These are phyloP conservation scores for Antitrichia curtipendula DNA, from an alignment of 225 moss, liverwort and hornwort genomes.

Conservation along the genomic window DNA sequence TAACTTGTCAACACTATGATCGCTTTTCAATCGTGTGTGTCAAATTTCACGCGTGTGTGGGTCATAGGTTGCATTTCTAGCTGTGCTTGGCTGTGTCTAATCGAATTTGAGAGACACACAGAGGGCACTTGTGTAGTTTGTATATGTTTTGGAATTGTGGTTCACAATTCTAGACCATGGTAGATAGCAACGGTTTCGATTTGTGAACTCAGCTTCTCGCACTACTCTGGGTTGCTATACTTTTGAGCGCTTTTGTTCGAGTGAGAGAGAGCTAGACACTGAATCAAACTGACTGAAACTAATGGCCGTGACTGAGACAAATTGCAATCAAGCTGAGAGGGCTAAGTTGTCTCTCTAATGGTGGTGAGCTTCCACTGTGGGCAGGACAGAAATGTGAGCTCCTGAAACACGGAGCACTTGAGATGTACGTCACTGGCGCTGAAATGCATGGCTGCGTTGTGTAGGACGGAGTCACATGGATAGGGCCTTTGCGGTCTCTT, in stretches of 20 bases:
- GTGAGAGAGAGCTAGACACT: no score
- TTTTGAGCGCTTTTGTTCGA: neutral
- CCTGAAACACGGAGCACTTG: neutral
- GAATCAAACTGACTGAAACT: no score
- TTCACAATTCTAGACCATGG: neutral
- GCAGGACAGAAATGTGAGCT: neutral
- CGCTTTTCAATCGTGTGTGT: neutral
- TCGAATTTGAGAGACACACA: no score
- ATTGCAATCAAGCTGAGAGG: neutral
- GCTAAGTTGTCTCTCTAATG: neutral
- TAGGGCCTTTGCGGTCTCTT: constrained; percentile 20
- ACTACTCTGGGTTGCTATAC: neutral
- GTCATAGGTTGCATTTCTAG: neutral
- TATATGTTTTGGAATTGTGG: neutral
- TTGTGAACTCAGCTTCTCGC: neutral
- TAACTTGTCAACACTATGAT: neutral
- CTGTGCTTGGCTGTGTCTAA: neutral
- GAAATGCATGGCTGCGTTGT: neutral
- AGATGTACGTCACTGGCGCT: neutral
- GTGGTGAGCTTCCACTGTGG: neutral
- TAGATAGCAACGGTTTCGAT: neutral
- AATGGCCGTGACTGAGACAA: neutral
- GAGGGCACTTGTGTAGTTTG: neutral
- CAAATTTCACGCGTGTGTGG: neutral
- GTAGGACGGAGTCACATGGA: neutral